Conservation (phyloP, 2,329 filamentous ascomycete genomes). For the Chrysoporthe cubensis region DNA sequence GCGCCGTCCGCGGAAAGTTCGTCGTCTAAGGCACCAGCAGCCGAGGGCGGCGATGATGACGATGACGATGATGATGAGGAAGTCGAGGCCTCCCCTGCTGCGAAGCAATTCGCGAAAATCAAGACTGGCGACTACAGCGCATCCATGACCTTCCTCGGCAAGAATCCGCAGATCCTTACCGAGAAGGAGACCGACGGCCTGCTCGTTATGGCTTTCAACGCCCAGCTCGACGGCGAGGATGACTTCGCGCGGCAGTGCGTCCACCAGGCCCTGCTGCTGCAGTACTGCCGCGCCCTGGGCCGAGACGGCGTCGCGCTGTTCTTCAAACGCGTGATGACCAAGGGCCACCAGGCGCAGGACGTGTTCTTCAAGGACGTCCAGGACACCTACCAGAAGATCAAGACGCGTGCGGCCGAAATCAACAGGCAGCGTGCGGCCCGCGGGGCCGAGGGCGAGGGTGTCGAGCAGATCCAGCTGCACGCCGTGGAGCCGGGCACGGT, state of each 20-base stretch:
- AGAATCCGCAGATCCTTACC: conserved; percentile 75
- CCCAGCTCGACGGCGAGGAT: conserved; percentile 74
- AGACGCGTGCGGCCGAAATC: conserved; percentile 75
- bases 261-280: conserved; percentile 87
- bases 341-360: conserved; percentile 85
- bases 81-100: conserved; percentile 75
- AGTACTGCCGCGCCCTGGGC: conserved; percentile 92
- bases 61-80: conserved; percentile 69
- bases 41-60: not conserved
- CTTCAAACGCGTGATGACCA: conserved; percentile 93
- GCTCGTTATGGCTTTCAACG: conserved; percentile 89
- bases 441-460: conserved; percentile 56
- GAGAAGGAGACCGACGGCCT: conserved; percentile 91
- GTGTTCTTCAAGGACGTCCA: conserved; percentile 94
- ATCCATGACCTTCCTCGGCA: conserved; percentile 76
- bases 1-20: conserved; percentile 33
- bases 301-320: conserved; percentile 88
- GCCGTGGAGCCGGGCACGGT: conserved; percentile 91
- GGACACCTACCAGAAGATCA: conserved; percentile 83
- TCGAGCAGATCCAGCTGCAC: conserved; percentile 97
- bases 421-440: conserved; percentile 50
- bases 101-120: conserved; percentile 82
- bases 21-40: conserved; percentile 33
- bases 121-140: conserved; percentile 73
- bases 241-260: conserved; percentile 85